phyloP scores from a whole-genome alignment of 2,329 filamentous ascomycete genomes.

The Zopfia rhizophila region DNA sequence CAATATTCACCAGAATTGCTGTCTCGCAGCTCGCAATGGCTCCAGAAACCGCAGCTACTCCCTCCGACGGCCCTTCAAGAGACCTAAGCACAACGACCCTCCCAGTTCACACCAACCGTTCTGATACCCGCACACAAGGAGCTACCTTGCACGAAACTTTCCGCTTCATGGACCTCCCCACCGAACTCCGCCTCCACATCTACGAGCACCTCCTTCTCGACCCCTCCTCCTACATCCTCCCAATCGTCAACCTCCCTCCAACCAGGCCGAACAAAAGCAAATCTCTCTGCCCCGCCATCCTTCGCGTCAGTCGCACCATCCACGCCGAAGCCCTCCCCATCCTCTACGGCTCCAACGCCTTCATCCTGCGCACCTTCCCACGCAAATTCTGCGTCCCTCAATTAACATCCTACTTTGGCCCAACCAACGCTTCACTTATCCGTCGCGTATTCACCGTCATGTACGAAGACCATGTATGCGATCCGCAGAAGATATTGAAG shows the following conservation, averaged over 20 bases:
- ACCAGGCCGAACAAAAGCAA: background rate
- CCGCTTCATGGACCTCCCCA: constrained; percentile 16
- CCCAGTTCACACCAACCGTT: no score
- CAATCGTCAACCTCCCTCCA: constrained; percentile 2
- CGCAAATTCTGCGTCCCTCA: background rate
- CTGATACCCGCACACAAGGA: no score
- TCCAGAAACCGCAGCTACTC: no score
- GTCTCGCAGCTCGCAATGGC: no score
- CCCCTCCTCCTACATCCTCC: constrained; percentile 9
- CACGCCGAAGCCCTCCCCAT: constrained; percentile 15
- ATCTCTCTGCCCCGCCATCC: constrained; percentile 15
- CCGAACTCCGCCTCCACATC: constrained; percentile 18
- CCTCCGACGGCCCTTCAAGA: no score
- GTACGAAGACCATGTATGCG: no score
- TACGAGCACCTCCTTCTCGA: constrained; percentile 17
- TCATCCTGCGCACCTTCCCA: constrained; percentile 7
- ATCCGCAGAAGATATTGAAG: no score
- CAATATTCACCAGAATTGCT: no score
- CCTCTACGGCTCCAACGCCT: constrained; percentile 17
- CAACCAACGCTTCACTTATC: constrained; percentile 11
- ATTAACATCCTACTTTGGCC: constrained; percentile 4
- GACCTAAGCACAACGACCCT: no score
- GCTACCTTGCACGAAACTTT: constrained; percentile 11
- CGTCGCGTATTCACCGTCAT: constrained; percentile 9
- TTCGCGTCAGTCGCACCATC: constrained; percentile 3